Evolutionary conservation across 2,329 filamentous ascomycete species (phyloP), one percentile per base, ranked within the genome.

Genomic region (Colletotrichum musicola): DNA sequence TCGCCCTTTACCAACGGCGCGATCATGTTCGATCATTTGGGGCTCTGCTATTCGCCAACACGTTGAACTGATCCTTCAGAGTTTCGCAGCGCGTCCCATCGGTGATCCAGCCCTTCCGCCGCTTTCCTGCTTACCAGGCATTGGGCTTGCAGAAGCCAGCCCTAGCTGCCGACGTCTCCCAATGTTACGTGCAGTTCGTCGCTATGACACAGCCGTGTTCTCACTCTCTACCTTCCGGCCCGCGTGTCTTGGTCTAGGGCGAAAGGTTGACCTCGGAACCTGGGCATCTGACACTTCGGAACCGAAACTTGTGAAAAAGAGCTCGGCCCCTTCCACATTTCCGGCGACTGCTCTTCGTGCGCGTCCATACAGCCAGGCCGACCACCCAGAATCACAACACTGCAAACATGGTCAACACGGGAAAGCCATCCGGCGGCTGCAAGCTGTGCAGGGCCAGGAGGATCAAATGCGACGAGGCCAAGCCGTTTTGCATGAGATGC

Each of bases 381-480:
- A 6, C 13, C 2, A 10, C 30, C 30, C 6, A 35, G 30, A 35
- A 35, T 2, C 16, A 18, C 12, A 35, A 27, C 27, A 25, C 18
- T 16, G 18, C 42, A 53, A 65, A 3, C 50, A 74, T 74, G 73
- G 73, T 74, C 20, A 74, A 74, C 63, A 74, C 73, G 6, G 73
- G 73, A 50, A 74, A 74, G 51, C 73, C 73, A 38, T 74, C 73
- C 47, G 68, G 70, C 20, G 73, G 73, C 35, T 74, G 73, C 68
- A 74, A 74, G 56, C 60, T 74, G 35, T 74, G 73, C 60, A 70
- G 71, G 20, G 62, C 68, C 18, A 62, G 73, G 35, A 68, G 73
- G 22, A 74, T 74, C 51, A 74, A 74, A 54, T 74, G 73, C 46
- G 73, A 74, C 20, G 73, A 74, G 60, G 71, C 59, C 46, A 74